Conservation (phyloP, 495 filamentous ascomycete species). For the Achaetomiella virescens region DNA sequence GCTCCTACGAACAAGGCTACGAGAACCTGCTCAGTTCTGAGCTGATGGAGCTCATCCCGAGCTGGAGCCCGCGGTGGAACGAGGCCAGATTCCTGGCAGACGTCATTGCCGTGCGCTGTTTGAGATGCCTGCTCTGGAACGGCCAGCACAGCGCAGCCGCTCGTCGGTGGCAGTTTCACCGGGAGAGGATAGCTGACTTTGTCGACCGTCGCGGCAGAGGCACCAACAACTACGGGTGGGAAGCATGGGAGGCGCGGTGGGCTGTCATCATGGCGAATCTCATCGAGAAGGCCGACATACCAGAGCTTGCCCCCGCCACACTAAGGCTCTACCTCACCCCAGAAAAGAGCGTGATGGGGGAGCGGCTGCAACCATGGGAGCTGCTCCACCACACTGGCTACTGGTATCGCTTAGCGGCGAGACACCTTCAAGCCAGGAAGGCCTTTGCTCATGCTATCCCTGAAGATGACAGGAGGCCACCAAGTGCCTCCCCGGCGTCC, state of each 20-base stretch:
- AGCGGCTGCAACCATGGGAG: constrained; percentile 70
- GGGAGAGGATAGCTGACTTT: constrained; percentile 61
- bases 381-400: constrained; percentile 81
- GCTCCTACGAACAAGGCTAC: constrained; percentile 79
- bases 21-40: constrained; percentile 72
- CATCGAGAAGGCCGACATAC: constrained; percentile 55
- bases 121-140: constrained; percentile 73
- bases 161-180: constrained; percentile 69
- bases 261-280: constrained; percentile 72
- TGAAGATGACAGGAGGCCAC: constrained; percentile 63
- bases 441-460: constrained; percentile 61
- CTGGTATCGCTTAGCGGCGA: constrained; percentile 69
- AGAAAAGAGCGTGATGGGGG: constrained; percentile 63
- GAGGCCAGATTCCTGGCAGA: constrained; percentile 79
- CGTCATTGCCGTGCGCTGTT: constrained; percentile 64
- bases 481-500: constrained; percentile 60
- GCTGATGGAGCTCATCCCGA: constrained; percentile 78
- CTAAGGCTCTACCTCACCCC: constrained; percentile 49
- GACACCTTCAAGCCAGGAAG: constrained; percentile 55
- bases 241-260: constrained; percentile 84
- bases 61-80: constrained; percentile 80
- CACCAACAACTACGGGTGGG: constrained; percentile 75
- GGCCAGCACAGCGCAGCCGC: constrained; percentile 68
- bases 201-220: constrained; percentile 78
- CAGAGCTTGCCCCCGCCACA: constrained; percentile 35